Evolutionary conservation across 768 basidiomycete species (phyloP).

Genomic region (Suillus bovinus): DNA sequence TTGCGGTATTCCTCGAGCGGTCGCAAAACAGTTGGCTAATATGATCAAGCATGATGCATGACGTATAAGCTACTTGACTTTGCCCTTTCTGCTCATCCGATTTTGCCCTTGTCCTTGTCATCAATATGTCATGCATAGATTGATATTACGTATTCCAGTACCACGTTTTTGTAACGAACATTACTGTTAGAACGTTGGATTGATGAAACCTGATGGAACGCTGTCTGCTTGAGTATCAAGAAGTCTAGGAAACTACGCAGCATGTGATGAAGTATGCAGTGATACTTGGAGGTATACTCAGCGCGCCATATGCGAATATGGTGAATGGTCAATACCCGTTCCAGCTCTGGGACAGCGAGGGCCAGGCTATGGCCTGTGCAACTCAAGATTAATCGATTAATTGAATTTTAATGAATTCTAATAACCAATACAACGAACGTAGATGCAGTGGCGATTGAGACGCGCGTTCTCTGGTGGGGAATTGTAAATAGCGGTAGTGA

Average conservation of each 20-base stretch:
- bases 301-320: not conserved
- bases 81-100: not conserved
- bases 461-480: not conserved
- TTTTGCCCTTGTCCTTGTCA: not conserved
- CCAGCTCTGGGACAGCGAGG: not conserved
- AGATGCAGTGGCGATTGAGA: not conserved
- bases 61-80: not conserved
- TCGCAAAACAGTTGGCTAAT: slow-evolving; percentile 22
- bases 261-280: no score
- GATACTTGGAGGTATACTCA: no score
- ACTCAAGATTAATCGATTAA: not conserved
- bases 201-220: no score
- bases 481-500: not conserved
- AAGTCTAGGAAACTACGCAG: no score
- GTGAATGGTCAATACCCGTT: not conserved
- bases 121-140: not conserved
- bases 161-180: not conserved
- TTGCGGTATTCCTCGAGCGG: slow-evolving; percentile 28
- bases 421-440: not conserved
- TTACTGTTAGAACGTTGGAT: not conserved
- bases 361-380: not conserved
- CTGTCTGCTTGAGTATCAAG: no score
- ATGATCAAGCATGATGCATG: slow-evolving; percentile 21
- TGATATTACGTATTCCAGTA: not conserved
- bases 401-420: not conserved